These are phyloP conservation scores for Stemphylium vesicarium DNA, from an alignment of 2,329 filamentous ascomycete genomes.

Conservation along the genomic window DNA sequence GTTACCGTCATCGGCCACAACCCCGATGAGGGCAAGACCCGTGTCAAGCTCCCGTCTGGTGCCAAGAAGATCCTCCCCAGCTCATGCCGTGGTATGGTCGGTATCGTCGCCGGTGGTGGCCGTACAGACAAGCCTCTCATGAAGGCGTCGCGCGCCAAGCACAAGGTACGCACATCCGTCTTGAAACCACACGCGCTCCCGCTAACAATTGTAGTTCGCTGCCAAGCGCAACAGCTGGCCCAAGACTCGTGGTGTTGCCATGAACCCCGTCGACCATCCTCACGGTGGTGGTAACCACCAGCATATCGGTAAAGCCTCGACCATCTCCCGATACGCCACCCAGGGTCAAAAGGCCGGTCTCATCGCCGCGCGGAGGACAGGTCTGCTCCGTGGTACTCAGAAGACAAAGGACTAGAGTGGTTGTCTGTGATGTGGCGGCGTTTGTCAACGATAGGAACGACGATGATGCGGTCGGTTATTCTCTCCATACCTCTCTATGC, in stretches of 20 bases:
- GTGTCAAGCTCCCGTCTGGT: conserved; percentile 98
- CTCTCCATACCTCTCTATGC: conserved; percentile 46
- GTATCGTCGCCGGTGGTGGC: conserved; percentile 98
- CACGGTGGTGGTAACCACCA: conserved; percentile 93
- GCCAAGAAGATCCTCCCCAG: conserved; percentile 99
- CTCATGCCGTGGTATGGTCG: conserved; percentile 95
- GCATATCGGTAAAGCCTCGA: conserved; percentile 99
- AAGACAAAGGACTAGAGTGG: conserved; percentile 86
- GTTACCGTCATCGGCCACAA: conserved; percentile 69
- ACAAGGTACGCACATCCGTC: conserved; percentile 64
- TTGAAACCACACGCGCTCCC: background rate
- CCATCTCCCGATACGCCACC: conserved; percentile 96
- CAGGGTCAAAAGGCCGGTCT: conserved; percentile 99
- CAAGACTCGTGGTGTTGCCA: conserved; percentile 99
- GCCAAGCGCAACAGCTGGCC: conserved; percentile 99
- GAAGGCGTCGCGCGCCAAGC: conserved; percentile 99
- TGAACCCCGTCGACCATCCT: conserved; percentile 99
- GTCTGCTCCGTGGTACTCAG: conserved; percentile 99
- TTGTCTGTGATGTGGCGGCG: conserved; percentile 35
- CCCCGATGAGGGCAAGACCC: conserved; percentile 88
- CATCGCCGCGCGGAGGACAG: conserved; percentile 98
- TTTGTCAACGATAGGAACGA: conserved; percentile 33
- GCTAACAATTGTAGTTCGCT: conserved; percentile 69
- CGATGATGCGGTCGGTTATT: conserved; percentile 46
- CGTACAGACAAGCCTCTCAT: conserved; percentile 99